These are phyloP conservation scores for Fusarium sp. DNA, from an alignment of 2,329 filamentous ascomycete genomes.

Conservation along the genomic window DNA sequence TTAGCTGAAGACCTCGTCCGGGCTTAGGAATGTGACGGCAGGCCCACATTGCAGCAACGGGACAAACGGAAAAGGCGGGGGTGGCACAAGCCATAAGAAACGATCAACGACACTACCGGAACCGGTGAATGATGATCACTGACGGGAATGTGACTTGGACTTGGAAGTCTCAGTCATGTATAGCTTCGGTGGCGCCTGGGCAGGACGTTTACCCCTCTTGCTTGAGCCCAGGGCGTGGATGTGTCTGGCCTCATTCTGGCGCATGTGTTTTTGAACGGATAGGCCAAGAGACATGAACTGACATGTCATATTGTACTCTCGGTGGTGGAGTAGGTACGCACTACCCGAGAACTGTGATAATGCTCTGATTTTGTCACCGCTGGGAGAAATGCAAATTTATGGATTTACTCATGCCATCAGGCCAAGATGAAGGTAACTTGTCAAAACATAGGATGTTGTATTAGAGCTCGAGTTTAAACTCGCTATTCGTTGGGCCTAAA, in stretches of 20 bases:
- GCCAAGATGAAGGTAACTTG: not conserved
- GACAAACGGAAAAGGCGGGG: not conserved
- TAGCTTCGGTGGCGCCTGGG: not conserved
- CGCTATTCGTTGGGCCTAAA: not conserved
- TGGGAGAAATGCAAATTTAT: not conserved
- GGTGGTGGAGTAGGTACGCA: accelerated
- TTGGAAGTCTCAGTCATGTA: not conserved
- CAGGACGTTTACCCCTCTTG: not conserved
- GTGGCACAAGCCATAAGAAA: not conserved
- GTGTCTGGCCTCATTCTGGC: not conserved
- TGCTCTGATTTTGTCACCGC: accelerated
- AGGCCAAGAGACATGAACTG: accelerated
- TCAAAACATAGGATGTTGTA: not conserved
- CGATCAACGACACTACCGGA: not conserved
- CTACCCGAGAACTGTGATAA: accelerated
- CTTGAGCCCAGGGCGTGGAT: too few species aligned
- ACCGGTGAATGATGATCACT: not conserved
- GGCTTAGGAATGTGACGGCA: not conserved
- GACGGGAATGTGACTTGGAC: not conserved
- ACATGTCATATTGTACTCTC: not conserved
- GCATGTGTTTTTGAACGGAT: too few species aligned
- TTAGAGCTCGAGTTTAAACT: not conserved
- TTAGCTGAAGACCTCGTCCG: not conserved
- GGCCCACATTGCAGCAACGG: not conserved
- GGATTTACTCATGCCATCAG: not conserved